Evolutionary conservation across 2,329 filamentous ascomycete species (phyloP), one percentile per base, ranked within the genome.

Genomic region (Cladosporium colombiae): DNA sequence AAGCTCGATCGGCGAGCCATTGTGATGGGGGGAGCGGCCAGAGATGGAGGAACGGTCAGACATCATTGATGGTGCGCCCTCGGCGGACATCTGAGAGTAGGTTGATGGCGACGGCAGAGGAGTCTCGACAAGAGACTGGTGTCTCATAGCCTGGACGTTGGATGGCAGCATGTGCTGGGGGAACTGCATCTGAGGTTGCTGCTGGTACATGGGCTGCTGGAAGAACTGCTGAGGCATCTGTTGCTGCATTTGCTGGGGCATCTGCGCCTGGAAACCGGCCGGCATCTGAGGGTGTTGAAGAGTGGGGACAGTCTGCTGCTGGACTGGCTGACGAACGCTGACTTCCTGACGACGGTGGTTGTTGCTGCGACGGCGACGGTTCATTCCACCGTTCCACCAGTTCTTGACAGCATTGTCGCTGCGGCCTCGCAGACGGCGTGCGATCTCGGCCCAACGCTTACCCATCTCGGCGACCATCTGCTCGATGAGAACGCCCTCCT

Each of bases 361-460:
- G 74, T 69, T 76, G 70, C 64, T 78, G 68, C 81, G 79, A 74
- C 81, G 80, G 73, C 90, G 85, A 74, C 93, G 88, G 81, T 97
- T 97, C 85, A 93, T 91, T 76, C 90, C 91, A 59, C 93, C 93
- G 76, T 97, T 97, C 91, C 91, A 97, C 92, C 93, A 97, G 79
- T 97, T 97, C 86, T 97, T 97, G 69, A 97, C 92, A 31, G 92
- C 91, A 74, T 97, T 97, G 81, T 97, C 93, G 78, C 93, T 96
- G 74, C 93, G 89, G 70, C 92, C 92, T 64, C 89, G 85, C 23
- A 97, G 84, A 55, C 88, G 84, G 70, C 93, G 86, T 53, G 93
- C 92, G 74, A 97, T 97, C 76, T 97, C 92, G 2, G 93, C 93
- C 93, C 93, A 97, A 65, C 91, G 88, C 81, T 93, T 94, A 68